phyloP scores from a whole-genome alignment of 495 filamentous ascomycete genomes.

The Penicillium turbatum region DNA sequence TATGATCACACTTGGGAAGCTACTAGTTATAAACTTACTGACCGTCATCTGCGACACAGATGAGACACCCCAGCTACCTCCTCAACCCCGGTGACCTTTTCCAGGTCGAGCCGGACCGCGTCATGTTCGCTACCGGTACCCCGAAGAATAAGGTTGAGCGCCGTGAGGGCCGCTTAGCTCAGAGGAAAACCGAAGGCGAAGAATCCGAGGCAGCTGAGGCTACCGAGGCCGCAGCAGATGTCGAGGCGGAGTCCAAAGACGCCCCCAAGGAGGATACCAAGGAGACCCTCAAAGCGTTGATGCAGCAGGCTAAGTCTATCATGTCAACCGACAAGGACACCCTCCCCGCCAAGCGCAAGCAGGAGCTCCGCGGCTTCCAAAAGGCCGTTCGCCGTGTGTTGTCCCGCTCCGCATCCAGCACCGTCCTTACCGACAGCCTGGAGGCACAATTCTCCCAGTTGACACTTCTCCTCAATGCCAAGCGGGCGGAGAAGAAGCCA shows the following conservation, averaged over 20 bases:
- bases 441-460: constrained; percentile 51
- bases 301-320: constrained; percentile 51
- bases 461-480: constrained; percentile 40
- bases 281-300: constrained; percentile 47
- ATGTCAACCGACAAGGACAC: constrained; percentile 46
- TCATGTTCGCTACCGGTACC: constrained; percentile 79
- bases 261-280: constrained; percentile 30
- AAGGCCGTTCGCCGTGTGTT: constrained; percentile 51
- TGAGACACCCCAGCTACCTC: constrained; percentile 87
- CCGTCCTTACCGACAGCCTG: constrained; percentile 43
- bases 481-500: constrained; percentile 27
- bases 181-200: constrained; percentile 24
- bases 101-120: constrained; percentile 83
- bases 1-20: constrained; percentile 30
- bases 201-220: constrained; percentile 23
- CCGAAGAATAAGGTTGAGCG: constrained; percentile 54
- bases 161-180: constrained; percentile 33
- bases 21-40: neutral
- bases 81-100: constrained; percentile 98
- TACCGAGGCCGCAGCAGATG: constrained; percentile 20
- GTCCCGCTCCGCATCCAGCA: constrained; percentile 42
- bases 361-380: constrained; percentile 56
- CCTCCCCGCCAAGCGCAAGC: constrained; percentile 57
- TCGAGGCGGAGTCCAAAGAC: constrained; percentile 21
- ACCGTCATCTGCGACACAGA: constrained; percentile 47